Conservation (phyloP, 2,329 filamentous ascomycete species). For the Juglanconis sp. region DNA sequence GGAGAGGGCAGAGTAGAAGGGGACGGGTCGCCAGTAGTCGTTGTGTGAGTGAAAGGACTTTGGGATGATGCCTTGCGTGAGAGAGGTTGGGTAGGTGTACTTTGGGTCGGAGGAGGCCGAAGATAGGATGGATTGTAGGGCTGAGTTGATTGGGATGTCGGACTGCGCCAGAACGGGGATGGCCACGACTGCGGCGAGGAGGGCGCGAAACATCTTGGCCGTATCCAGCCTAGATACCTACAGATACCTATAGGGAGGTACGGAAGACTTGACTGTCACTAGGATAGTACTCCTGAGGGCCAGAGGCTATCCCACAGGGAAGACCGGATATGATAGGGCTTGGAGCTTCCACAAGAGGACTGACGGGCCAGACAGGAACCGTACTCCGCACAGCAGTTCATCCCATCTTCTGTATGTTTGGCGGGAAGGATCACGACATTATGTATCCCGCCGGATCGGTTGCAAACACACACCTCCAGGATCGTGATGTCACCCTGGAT, state of each 20-base stretch:
- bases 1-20: constrained; percentile 59
- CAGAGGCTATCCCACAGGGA: too few relatives aligned
- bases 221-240: background rate
- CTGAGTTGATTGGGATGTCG: constrained; percentile 13
- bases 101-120: constrained; percentile 23
- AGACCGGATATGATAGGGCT: background rate
- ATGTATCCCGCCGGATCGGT: background rate
- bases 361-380: background rate
- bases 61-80: constrained; percentile 51
- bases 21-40: constrained; percentile 65
- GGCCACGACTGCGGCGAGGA: background rate
- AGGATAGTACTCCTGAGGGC: too few relatives aligned
- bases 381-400: background rate
- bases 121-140: constrained; percentile 10
- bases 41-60: constrained; percentile 66
- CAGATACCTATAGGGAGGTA: too few relatives aligned
- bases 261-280: too few relatives aligned
- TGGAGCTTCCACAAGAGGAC: background rate
- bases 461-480: background rate
- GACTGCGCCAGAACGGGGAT: constrained; percentile 5
- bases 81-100: constrained; percentile 47
- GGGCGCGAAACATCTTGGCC: constrained; percentile 1
- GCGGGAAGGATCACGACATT: background rate
- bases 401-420: background rate
- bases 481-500: constrained; percentile 7